A percentile compares a stretch with the other conserved stretches of the same genome.
phyloP scores from a whole-genome alignment of 805 yeast species.

The Pichia exigua region DNA sequence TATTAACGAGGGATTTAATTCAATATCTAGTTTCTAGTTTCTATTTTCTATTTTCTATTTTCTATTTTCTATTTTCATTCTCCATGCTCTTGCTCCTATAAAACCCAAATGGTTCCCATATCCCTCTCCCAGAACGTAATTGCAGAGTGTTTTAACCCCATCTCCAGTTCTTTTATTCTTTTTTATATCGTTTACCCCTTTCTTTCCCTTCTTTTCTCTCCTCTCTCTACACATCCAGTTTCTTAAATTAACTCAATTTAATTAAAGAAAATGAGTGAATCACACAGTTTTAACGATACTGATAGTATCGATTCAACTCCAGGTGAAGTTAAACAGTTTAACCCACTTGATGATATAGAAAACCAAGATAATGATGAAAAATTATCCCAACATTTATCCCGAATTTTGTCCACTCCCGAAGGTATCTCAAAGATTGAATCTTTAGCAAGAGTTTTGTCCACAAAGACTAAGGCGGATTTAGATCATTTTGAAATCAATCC shows the following conservation, averaged over 20 bases:
- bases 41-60: no score
- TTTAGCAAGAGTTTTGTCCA: constrained; percentile 43
- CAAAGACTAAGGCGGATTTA: constrained; percentile 39
- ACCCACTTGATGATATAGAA: constrained; percentile 21
- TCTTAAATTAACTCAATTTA: background rate
- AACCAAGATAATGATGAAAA: constrained; percentile 19
- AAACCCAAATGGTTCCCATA: background rate
- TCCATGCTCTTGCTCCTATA: background rate
- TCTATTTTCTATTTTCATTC: no score
- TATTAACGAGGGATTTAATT: background rate
- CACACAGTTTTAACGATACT: constrained; percentile 12
- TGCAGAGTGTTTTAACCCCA: no score
- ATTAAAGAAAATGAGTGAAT: constrained; percentile 2
- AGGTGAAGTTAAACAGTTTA: constrained; percentile 21
- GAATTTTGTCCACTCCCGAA: constrained; percentile 20
- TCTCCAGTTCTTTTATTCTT: no score
- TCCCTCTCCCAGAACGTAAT: no score
- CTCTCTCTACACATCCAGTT: background rate
- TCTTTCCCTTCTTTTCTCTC: background rate
- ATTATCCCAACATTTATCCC: constrained; percentile 23
- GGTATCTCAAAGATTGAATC: constrained; percentile 34
- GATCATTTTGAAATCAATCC: constrained; percentile 37
- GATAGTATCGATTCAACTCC: constrained; percentile 21
- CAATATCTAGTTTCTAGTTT: no score
- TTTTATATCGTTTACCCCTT: no score